These are phyloP conservation scores for Cyberlindnera petersonii DNA, from an alignment of 805 yeast species.

Conservation along the genomic window DNA sequence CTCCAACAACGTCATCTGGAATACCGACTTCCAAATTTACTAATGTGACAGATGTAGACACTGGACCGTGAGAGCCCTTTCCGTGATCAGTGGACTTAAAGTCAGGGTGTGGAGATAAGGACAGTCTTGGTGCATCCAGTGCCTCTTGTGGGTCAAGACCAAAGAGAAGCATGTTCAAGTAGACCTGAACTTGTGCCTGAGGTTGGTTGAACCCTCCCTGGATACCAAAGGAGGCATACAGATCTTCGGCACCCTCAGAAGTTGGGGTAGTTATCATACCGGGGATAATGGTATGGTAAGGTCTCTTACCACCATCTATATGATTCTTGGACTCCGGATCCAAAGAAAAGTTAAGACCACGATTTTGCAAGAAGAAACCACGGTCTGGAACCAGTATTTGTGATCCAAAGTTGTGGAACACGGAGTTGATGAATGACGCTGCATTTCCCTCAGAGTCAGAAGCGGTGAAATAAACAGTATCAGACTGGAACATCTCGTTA, in stretches of 20 bases:
- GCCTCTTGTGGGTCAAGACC: conserved; percentile 69
- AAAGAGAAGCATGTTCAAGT: conserved; percentile 58
- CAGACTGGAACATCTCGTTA: conserved; percentile 54
- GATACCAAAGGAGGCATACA: conserved; percentile 74
- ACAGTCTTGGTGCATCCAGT: conserved; percentile 70
- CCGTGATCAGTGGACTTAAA: conserved; percentile 45
- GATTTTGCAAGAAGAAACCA: conserved; percentile 71
- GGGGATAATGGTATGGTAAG: conserved; percentile 82
- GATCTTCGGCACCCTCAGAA: conserved; percentile 34
- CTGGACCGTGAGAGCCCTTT: conserved; percentile 62
- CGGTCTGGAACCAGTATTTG: conserved; percentile 59
- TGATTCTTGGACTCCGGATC: conserved; percentile 54
- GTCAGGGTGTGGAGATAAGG: conserved; percentile 51
- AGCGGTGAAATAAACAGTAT: conserved; percentile 66
- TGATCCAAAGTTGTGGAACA: conserved; percentile 65
- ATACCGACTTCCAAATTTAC: conserved; percentile 68
- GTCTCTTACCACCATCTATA: conserved; percentile 65
- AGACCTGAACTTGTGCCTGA: conserved; percentile 78
- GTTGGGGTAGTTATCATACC: conserved; percentile 60
- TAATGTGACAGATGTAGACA: conserved; percentile 51
- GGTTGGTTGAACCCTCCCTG: conserved; percentile 91
- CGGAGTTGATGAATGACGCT: conserved; percentile 75
- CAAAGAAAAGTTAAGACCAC: conserved; percentile 73
- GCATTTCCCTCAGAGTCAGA: conserved; percentile 72
- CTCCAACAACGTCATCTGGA: conserved; percentile 39